Percentiles rank a stretch among this genome's conserved stretches.
Evolutionary conservation across 352 stramenopile species (phyloP).

Genomic region (Globisporangium camurandrum): DNA sequence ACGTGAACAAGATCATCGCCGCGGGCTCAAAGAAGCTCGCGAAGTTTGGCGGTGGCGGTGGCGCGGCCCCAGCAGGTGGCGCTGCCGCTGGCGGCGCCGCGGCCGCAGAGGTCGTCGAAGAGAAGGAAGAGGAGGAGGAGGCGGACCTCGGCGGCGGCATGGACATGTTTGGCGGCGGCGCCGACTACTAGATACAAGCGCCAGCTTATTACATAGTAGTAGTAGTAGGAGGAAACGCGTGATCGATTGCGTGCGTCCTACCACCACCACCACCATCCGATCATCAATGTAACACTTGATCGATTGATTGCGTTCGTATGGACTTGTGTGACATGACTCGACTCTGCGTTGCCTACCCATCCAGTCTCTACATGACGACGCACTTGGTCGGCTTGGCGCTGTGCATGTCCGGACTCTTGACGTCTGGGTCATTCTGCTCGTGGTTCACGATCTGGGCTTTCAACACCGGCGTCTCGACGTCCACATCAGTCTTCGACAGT

Average conservation of each 20-base stretch:
- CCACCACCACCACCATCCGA: neutral
- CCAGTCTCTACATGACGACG: constrained; percentile 31
- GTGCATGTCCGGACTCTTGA: constrained; percentile 74
- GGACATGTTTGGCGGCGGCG: constrained; percentile 85
- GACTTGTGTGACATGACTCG: neutral
- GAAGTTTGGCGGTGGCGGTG: constrained; percentile 66
- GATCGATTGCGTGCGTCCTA: neutral
- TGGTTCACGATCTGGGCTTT: constrained; percentile 92
- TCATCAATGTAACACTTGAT: constrained; percentile 74
- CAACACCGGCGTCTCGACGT: constrained; percentile 77
- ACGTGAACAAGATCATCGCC: constrained; percentile 78
- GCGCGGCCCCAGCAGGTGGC: constrained; percentile 36
- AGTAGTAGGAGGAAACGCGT: neutral
- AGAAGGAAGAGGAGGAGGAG: constrained; percentile 78
- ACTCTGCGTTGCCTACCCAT: neutral
- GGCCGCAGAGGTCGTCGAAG: constrained; percentile 52
- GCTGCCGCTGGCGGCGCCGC: constrained; percentile 40
- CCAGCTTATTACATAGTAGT: too few relatives aligned
- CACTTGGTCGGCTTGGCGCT: constrained; percentile 41
- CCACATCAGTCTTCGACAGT: constrained; percentile 80
- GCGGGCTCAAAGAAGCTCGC: constrained; percentile 74
- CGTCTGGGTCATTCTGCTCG: constrained; percentile 83
- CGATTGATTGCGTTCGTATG: constrained; percentile 18
- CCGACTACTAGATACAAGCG: constrained; percentile 91
- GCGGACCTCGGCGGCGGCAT: constrained; percentile 80